Percentiles rank a stretch among this genome's conserved stretches.
These are phyloP conservation scores for Leptodermis oblonga DNA, from an alignment of 257 asterid species.

Conservation along the genomic window DNA sequence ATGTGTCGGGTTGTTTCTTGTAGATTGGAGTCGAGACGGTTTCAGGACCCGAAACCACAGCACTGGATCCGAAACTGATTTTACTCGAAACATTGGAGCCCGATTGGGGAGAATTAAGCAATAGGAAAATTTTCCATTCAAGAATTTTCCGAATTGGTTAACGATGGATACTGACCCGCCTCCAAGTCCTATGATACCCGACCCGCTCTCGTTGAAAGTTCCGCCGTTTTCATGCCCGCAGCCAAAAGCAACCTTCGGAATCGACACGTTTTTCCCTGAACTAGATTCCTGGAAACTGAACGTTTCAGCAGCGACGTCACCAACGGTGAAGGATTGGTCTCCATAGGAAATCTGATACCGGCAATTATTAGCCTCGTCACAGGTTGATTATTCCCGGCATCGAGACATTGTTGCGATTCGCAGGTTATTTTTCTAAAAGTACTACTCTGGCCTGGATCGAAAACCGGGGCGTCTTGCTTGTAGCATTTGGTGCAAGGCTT, in stretches of 20 bases:
- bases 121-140: conserved; percentile 49
- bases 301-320: conserved; percentile 45
- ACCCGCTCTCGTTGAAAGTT: conserved; percentile 23
- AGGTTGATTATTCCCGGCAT: conserved; percentile 1
- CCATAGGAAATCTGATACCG: conserved; percentile 34
- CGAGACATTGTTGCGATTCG: conserved; percentile 20
- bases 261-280: conserved; percentile 12
- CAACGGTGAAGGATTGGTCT: conserved; percentile 30
- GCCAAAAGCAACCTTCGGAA: conserved; percentile 41
- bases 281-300: conserved; percentile 27
- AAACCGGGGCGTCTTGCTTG: conserved; percentile 41
- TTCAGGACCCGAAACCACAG: conserved; percentile 23
- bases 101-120: conserved; percentile 26
- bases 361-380: conserved; percentile 23
- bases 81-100: conserved; percentile 30
- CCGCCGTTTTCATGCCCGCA: conserved; percentile 50
- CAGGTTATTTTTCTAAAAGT: conserved; percentile 31
- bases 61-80: conserved; percentile 44
- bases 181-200: conserved; percentile 62
- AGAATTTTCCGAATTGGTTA: conserved; percentile 28
- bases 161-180: conserved; percentile 43
- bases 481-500: conserved; percentile 43
- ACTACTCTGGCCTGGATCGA: conserved; percentile 28
- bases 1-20: conserved; percentile 25
- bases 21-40: conserved; percentile 44